Base-by-base conservation (phyloP, 352 stramenopile species). In the Pythium pectinolyticum region DNA sequence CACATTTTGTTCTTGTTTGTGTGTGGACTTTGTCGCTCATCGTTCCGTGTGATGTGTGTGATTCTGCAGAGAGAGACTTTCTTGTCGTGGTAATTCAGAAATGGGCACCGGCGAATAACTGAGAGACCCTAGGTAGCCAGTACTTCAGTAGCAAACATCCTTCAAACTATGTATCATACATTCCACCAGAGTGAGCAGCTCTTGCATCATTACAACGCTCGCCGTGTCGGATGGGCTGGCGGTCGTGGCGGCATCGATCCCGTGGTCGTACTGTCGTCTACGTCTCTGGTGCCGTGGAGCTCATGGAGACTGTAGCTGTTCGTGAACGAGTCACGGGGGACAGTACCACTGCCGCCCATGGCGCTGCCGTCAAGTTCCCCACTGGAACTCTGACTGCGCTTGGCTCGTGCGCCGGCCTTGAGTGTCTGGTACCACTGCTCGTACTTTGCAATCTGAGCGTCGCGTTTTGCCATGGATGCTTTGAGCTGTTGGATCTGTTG, bases 41-140 rank as follows among this genome's bases (percentile, higher is more conserved):
- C 2, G 12, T n/a, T 11, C 2, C 43, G 43, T 39, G 32, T 45
- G 60, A 24, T 27, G 6, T 52, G 50, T 1, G 17, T 54, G 37
- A 24, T 32, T 22, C 25, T 41, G 41, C 9, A 94, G 92, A 97
- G 68, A 82, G 84, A 50, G 90, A 98, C 48, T 98, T 98, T 61
- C 75, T 97, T 19, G 89, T 98, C 30, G 91, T 98, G 28, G 86
- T 98, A 17, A 97, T 98, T 52, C 94, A 98, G 66, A 89, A 90
- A 64, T 98, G 93, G 94, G 81, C 73, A 43, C 88, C 87, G 32
- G 54, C 71, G 14, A 71, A 70, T 41, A 66, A 60, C 28, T 66
- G 50, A 58, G 43, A 34, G 19, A 17, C 12, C 12, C 35, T 24
- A 8, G 46, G 1, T 31, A 55, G 30, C 7, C 49, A 14, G 24